These are phyloP conservation scores for Sporothrix brunneoviolacea DNA, from an alignment of 2,329 filamentous ascomycete species.

Conservation along the genomic window DNA sequence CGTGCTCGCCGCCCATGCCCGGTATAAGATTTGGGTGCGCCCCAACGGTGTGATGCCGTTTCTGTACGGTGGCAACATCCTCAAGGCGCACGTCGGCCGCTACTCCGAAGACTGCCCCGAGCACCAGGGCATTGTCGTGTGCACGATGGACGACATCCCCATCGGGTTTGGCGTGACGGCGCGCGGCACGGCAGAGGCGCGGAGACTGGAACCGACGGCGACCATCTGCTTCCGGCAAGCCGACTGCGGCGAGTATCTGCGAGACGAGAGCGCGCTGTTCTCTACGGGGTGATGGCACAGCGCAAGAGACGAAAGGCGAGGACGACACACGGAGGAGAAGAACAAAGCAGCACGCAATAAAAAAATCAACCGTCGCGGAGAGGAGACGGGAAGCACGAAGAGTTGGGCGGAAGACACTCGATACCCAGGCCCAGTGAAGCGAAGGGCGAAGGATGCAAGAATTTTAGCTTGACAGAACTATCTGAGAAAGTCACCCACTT, in stretches of 20 bases:
- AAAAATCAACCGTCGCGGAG: no score
- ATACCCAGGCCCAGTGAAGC: no score
- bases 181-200: conserved; percentile 75
- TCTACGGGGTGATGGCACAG: conserved; percentile 30
- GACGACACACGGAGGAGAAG: no score
- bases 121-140: conserved; percentile 84
- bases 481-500: no score
- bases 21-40: conserved; percentile 97
- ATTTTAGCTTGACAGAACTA: no score
- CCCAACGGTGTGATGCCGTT: conserved; percentile 97
- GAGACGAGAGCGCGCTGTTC: conserved; percentile 68
- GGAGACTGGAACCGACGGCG: conserved; percentile 81
- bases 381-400: no score
- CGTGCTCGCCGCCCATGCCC: conserved; percentile 80
- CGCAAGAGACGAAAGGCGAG: no score
- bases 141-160: conserved; percentile 89
- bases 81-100: conserved; percentile 64
- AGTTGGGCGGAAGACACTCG: no score
- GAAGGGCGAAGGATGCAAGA: no score
- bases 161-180: conserved; percentile 89
- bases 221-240: conserved; percentile 87
- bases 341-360: no score
- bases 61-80: conserved; percentile 84
- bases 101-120: conserved; percentile 91
- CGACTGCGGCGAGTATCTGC: conserved; percentile 89